Conservation (phyloP, 1,284 basidiomycete species). For the Mrakiaceae sp. region DNA sequence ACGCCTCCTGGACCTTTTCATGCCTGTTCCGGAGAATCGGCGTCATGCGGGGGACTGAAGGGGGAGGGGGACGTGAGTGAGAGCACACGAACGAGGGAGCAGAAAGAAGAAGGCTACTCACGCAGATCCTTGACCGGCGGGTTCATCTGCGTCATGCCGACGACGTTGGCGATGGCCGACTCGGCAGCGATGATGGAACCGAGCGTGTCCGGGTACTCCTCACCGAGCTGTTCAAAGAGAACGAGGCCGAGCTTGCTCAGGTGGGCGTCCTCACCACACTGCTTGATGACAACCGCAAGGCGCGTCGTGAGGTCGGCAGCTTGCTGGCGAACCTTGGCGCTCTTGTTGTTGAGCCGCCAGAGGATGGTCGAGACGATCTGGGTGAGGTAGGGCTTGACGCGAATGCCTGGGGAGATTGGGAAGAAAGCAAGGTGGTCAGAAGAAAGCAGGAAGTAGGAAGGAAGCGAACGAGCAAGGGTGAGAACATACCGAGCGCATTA, state of each 20-base stretch:
- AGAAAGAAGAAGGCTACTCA: constrained; percentile 40
- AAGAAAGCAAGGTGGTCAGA: neutral
- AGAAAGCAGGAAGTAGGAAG: neutral
- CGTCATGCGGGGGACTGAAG: constrained; percentile 90
- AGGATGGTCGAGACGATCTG: constrained; percentile 99
- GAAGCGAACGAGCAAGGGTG: neutral
- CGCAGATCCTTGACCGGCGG: constrained; percentile 96
- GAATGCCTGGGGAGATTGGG: constrained; percentile 49
- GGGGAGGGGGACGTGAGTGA: neutral
- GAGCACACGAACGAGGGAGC: constrained; percentile 8
- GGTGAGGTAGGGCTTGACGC: constrained; percentile 97
- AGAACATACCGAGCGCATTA: constrained; percentile 59
- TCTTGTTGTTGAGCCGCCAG: constrained; percentile 99
- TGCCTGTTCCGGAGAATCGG: constrained; percentile 97
- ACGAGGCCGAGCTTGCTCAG: constrained; percentile 95
- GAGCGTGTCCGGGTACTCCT: constrained; percentile 97
- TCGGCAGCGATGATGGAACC: constrained; percentile 98
- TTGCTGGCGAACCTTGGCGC: constrained; percentile 96
- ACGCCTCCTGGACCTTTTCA: constrained; percentile 99
- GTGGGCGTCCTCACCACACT: constrained; percentile 91
- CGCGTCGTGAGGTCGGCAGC: constrained; percentile 93
- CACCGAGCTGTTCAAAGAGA: constrained; percentile 95
- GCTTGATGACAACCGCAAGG: constrained; percentile 94
- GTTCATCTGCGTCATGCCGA: constrained; percentile 99
- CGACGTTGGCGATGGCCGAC: constrained; percentile 96